Percentiles rank a stretch among this genome's conserved stretches.
Evolutionary conservation across 768 basidiomycete species (phyloP).

Genomic region (Hydnum rufescens): DNA sequence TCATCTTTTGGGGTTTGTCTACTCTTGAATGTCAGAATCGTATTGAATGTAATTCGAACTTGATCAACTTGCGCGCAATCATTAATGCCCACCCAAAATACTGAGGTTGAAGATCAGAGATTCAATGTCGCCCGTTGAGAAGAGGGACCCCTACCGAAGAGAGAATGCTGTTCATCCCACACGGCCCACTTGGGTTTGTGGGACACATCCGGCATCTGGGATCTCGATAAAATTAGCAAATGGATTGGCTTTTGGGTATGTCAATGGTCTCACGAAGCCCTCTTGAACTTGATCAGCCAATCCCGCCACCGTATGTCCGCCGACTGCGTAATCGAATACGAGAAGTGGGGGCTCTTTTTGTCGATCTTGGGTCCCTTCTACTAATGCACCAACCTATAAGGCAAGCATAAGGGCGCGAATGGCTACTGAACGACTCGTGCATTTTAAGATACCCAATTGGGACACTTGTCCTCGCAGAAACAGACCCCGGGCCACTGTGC

Average conservation of each 20-base stretch:
- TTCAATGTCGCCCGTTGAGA: too few species aligned
- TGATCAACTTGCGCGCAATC: slow-evolving; percentile 20
- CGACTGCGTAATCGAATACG: slow-evolving; percentile 37
- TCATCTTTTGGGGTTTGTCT: not conserved
- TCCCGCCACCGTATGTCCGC: slow-evolving; percentile 29
- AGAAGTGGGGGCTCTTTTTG: slow-evolving; percentile 23
- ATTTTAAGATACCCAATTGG: slow-evolving; percentile 49
- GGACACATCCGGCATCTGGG: too few species aligned
- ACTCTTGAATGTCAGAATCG: too few species aligned
- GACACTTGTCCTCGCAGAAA: slow-evolving; percentile 26
- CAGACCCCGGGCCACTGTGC: slow-evolving; percentile 30
- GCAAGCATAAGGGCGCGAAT: slow-evolving; percentile 13
- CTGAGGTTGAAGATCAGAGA: too few species aligned
- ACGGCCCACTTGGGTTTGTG: too few species aligned
- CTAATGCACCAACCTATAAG: slow-evolving; percentile 11
- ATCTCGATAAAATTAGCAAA: too few species aligned
- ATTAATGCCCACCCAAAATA: slow-evolving; percentile 50
- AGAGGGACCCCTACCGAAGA: too few species aligned
- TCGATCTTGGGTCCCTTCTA: slow-evolving; percentile 14
- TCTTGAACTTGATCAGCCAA: slow-evolving; percentile 23
- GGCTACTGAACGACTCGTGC: slow-evolving; percentile 23
- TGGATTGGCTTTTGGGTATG: too few species aligned
- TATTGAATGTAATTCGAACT: not conserved
- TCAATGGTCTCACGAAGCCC: slow-evolving; percentile 24
- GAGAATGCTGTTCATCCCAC: too few species aligned